Base-by-base conservation (phyloP, 2,329 filamentous ascomycete species). In the Tolypocladium cylindrosporum region DNA sequence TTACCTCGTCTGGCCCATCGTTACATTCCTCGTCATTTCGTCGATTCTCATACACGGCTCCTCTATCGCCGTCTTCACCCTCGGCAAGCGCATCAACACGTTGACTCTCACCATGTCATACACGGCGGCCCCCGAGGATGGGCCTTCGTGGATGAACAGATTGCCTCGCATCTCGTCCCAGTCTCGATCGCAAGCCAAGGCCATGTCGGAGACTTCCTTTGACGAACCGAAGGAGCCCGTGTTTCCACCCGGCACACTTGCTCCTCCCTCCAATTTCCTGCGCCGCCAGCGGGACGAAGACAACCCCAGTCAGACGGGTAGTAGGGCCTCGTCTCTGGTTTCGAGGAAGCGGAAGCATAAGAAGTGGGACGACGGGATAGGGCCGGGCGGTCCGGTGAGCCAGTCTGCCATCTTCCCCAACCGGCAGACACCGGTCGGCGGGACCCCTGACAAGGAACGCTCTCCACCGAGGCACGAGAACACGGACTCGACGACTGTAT, bases 11-110 rank as follows among this genome's bases (percentile, higher is more conserved):
- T 99, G 94, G 94, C 94, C 94, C 0, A 92, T 99, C 59, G 90
- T 90, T 0, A 91, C 90, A 0, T 99, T 99, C 73, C 77, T 99
- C 67, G 93, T 99, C 60, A 90, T 99, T 56, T 82, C 89, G 4
- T 99, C 94, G 14, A 99, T 99, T 66, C 75, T 97, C 42, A 90
- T 99, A 1, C 94, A 99, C 67, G 94, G 94, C 27, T 97, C 94
- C n/a, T 97, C 94, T 0, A 89, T 99, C 65, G 94, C 94, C 6
- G 94, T 99, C 10, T 99, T 99, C 67, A 97, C 94, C 0, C 83
- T 99, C 1, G 94, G 94, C 66, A 99, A 97, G 74, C 92, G 90
- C 61, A 99, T 99, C 82, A 97, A 97, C 75, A 97, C 94, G 0
- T 76, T 99, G 64, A 92, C 90, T 1, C 80, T 99, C 60, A 97